Conservation (phyloP, 208 protist genomes). For the Crithidia thermophila region DNA sequence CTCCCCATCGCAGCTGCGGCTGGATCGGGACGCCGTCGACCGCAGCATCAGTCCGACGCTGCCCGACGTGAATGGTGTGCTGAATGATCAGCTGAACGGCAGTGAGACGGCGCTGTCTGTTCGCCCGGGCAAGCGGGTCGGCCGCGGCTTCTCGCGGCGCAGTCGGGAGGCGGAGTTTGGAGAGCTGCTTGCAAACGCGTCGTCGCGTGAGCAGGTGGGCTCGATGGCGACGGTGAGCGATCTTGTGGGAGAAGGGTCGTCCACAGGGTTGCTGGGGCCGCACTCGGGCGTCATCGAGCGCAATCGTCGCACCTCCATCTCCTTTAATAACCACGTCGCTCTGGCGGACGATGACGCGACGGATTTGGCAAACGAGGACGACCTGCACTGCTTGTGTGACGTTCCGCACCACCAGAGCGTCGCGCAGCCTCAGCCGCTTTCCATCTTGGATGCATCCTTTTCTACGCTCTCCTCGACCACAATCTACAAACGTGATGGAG, state of each 20-base stretch:
- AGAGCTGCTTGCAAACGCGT: neutral
- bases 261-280: neutral
- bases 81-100: neutral
- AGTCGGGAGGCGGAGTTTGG: neutral
- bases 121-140: conserved; percentile 10
- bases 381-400: conserved; percentile 7
- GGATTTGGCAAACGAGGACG: conserved; percentile 10
- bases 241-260: no score
- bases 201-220: no score
- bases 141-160: conserved; percentile 8
- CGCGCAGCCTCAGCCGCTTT: neutral
- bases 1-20: neutral
- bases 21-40: neutral
- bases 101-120: neutral
- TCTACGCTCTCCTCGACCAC: conserved; percentile 9
- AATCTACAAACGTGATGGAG: neutral
- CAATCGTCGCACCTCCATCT: conserved; percentile 5
- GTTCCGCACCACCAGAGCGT: conserved; percentile 9
- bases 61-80: neutral
- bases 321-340: conserved; percentile 7
- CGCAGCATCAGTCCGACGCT: neutral
- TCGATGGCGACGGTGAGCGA: no score
- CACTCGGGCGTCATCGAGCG: neutral
- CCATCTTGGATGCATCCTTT: neutral
- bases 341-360: neutral